Evolutionary conservation across 352 stramenopile genomes (phyloP), one percentile per base, ranked within the genome.

Genomic region (Globisporangium perplexum): DNA sequence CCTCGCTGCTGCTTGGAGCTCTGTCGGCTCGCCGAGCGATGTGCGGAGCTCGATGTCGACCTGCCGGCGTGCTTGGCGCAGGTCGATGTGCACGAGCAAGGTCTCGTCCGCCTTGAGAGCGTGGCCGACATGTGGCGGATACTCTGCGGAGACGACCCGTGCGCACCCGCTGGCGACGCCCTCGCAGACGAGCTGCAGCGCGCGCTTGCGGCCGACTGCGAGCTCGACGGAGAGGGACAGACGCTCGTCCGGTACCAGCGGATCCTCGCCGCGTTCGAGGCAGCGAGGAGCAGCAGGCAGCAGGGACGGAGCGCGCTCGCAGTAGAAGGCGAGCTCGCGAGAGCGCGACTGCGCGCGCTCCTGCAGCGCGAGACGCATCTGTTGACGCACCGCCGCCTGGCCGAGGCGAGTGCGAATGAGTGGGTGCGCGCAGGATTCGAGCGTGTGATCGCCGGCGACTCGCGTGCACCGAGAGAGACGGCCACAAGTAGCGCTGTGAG

Each of bases 101-200:
- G 66, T 14, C 55, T 72, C 26, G 22, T 78, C 31, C 61, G 63
- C 20, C 50, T 48, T 18, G 48, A 63, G 30, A 72, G 63, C 53
- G 56, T 69, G 11, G 24, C 55, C 6, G 63, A 47, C 6, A 28
- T 78, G 18, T n/a, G 72, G 44, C 63, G 50, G 10, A 55, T 75
- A 36, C 50, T 78, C 47, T 48, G 58, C 41, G 57, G 63, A 15
- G 12, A 56, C 53, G 42, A 50, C n/a, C n/a, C 39, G 7, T 24
- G 2, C 11, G 24, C 20, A 31, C 33, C 68, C 6, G 53, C 52
- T 5, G 50, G 42, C 35, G 55, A 64, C 11, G 15, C 30, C 20
- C 18, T 50, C 4, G 46, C 20, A 26, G 28, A 7, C 24, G 51
- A 55, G 43, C 47, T 78, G 38, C 53, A 56, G 22, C 56, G 62